A percentile compares a stretch with the other conserved stretches of the same genome.
Evolutionary conservation across 768 basidiomycete genomes (phyloP).

Genomic region (Lactarius psammicola): DNA sequence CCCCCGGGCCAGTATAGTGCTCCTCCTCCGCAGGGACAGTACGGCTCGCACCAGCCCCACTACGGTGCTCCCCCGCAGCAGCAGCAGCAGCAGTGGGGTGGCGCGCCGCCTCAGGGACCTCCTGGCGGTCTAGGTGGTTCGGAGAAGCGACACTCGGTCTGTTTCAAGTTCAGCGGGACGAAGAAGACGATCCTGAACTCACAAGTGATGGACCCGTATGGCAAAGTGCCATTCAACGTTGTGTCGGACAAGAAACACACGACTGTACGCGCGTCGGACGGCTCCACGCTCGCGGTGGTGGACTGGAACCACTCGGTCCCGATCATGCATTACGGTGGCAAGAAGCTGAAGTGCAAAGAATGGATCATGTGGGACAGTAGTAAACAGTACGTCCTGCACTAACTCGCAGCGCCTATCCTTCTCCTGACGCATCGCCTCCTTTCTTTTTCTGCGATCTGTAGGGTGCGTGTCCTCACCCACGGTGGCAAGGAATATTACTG

Average conservation of each 20-base stretch:
- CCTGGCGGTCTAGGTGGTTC: not conserved
- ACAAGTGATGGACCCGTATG: constrained; percentile 15
- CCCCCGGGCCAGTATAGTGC: constrained; percentile 2
- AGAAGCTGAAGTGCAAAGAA: constrained; percentile 19
- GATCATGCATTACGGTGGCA: constrained; percentile 10
- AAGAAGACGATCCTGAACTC: constrained; percentile 13
- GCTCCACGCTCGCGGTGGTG: constrained; percentile 10
- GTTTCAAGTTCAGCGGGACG: constrained; percentile 12
- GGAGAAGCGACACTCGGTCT: constrained; percentile 5
- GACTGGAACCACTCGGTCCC: constrained; percentile 25
- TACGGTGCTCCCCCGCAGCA: constrained; percentile 6
- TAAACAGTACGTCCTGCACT: not conserved
- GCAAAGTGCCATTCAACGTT: constrained; percentile 17
- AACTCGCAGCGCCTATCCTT: not conserved
- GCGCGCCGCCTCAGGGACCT: not conserved
- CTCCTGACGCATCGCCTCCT: not conserved
- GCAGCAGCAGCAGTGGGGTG: constrained; percentile 3
- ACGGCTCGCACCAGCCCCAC: not conserved
- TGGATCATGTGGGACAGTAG: constrained; percentile 14
- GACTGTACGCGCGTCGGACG: constrained; percentile 6
- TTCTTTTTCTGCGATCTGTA: not conserved
- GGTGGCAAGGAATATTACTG: constrained; percentile 16
- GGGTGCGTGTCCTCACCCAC: constrained; percentile 6
- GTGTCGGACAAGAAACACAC: constrained; percentile 18
- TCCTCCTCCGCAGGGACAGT: constrained; percentile 5